A percentile compares a stretch with the other conserved stretches of the same genome.
Evolutionary conservation across 345 rosid species (phyloP).

Genomic region (Gossypium australe): DNA sequence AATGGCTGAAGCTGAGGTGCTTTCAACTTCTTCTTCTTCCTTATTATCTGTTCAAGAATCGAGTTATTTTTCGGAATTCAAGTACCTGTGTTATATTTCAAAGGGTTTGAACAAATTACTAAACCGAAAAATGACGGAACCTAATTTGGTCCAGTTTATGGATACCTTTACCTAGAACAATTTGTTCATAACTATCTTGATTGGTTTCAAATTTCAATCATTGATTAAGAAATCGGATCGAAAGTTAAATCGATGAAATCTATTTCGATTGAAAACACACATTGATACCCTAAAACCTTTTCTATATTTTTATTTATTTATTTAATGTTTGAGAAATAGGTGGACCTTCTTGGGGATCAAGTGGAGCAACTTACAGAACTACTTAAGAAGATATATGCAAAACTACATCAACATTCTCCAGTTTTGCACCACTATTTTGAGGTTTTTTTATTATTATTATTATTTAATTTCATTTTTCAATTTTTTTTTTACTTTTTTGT

Average conservation of each 20-base stretch:
- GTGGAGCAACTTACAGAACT: slow-evolving; percentile 48
- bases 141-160: too few species aligned
- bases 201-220: too few species aligned
- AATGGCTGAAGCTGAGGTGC: slow-evolving; percentile 84
- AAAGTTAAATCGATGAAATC: too few species aligned
- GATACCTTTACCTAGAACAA: neutral
- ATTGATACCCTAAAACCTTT: too few species aligned
- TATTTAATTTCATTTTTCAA: neutral
- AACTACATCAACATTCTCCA: slow-evolving; percentile 35
- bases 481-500: neutral
- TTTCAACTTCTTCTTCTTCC: neutral
- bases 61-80: too few species aligned
- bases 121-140: neutral
- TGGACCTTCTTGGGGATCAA: slow-evolving; percentile 81
- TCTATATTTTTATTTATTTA: neutral
- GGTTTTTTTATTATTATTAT: slow-evolving; percentile 18
- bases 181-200: neutral
- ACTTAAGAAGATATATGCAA: slow-evolving; percentile 47
- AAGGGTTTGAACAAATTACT: too few species aligned
- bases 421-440: slow-evolving; percentile 38
- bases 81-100: too few species aligned
- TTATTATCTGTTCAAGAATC: neutral
- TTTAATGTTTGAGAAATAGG: slow-evolving; percentile 30
- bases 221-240: neutral
- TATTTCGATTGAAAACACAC: too few species aligned